Evolutionary conservation across 257 asterid genomes (phyloP).

Genomic region (Fraxinus americana): DNA sequence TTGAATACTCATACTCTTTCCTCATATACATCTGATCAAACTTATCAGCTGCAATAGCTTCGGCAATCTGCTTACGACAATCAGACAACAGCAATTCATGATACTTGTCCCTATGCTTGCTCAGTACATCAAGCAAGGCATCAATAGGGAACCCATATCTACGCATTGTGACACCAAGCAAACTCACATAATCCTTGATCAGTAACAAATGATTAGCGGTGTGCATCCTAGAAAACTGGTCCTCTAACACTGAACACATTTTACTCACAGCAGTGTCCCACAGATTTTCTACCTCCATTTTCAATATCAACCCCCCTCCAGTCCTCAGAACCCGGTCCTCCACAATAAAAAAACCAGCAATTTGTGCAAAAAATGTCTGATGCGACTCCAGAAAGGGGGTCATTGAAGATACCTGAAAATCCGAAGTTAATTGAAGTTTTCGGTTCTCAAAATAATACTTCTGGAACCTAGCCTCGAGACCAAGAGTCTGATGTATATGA

Average conservation of each 20-base stretch:
- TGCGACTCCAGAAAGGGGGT: conserved; percentile 95
- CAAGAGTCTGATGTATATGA: conserved; percentile 85
- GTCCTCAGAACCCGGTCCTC: conserved; percentile 94
- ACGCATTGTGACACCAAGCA: conserved; percentile 91
- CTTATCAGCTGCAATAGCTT: conserved; percentile 87
- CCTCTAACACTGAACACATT: conserved; percentile 96
- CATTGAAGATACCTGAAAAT: conserved; percentile 98
- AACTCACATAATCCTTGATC: conserved; percentile 93
- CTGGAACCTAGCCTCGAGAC: conserved; percentile 78
- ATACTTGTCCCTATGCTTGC: conserved; percentile 92
- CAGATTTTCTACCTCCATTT: conserved; percentile 86
- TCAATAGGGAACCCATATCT: conserved; percentile 88
- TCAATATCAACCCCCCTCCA: conserved; percentile 83
- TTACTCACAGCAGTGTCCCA: conserved; percentile 98
- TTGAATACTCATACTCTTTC: conserved; percentile 90
- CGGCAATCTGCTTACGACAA: conserved; percentile 85
- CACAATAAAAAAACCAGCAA: conserved; percentile 93
- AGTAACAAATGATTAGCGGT: conserved; percentile 95
- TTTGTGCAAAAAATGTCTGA: conserved; percentile 93
- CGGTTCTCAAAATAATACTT: conserved; percentile 90
- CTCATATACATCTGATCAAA: conserved; percentile 98
- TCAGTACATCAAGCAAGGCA: conserved; percentile 88
- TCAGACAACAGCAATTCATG: conserved; percentile 89
- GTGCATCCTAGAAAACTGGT: conserved; percentile 97
- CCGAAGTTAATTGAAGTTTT: conserved; percentile 91